Base-by-base conservation (phyloP, 1,284 basidiomycete species). In the Agroathelia rolfsii region DNA sequence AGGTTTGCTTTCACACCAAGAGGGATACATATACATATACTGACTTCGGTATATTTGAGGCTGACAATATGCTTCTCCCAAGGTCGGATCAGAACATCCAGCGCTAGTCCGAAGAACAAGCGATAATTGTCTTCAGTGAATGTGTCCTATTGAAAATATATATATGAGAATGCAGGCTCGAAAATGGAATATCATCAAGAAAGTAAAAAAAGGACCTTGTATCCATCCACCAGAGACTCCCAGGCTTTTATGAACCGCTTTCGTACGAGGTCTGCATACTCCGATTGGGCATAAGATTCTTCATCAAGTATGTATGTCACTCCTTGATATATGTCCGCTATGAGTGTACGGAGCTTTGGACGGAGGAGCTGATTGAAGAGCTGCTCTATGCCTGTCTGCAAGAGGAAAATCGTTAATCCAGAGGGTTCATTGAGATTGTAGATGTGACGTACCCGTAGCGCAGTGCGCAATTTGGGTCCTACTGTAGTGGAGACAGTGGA, bases 301-400 rank as follows among this genome's bases (percentile, higher is more conserved):
- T 98, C 94, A 49, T 95, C 87, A 10, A 96, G 61, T 11, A 86
- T 58, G 52, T 98, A 98, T 3, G 76, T 75, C 3, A 90, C 70
- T 40, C 94, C 92, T 47, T 80, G 85, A 56, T 95, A 95, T 7
- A 90, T 72, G 36, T 98, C 94, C 3, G 75, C 57, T 23, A 97
- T 68, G 28, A 98, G 62, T 8, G 75, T 81, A 12, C 92, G 75
- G 20, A 98, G 55, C 37, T 81, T 80, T 0, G 93, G 88, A 15
- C 89, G 72, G 36, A 93, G 71, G 6, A 96, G 66, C 49, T 95
- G 89, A 42, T 88, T 93, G 64, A 97, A 97, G 14, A 97, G 63
- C 47, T 93, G 88, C 44, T 97, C 94, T 24, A 96, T 67, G 21
- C 93, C 89, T 7, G 73, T 67, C 79, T 93, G 52, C 2, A 40